These are phyloP conservation scores for Colletotrichum endophyticum DNA, from an alignment of 2,329 filamentous ascomycete species.

Conservation along the genomic window DNA sequence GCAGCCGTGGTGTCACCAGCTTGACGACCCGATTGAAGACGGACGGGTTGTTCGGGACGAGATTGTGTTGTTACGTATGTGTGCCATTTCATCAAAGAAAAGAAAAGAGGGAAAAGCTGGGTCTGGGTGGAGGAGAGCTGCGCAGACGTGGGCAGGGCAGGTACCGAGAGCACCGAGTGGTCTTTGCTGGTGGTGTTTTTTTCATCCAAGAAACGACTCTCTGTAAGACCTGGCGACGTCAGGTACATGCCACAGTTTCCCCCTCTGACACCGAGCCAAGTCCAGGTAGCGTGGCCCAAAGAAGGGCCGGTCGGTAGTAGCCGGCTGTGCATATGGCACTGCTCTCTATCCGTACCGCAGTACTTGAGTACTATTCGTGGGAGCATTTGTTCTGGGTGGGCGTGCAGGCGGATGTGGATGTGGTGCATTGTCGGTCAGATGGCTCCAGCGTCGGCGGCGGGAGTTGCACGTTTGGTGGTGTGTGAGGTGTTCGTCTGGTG, in stretches of 20 bases:
- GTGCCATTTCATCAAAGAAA: background rate
- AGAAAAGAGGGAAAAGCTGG: background rate
- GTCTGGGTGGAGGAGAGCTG: background rate
- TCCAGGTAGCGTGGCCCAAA: background rate
- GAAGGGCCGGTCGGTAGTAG: slow-evolving; percentile 11
- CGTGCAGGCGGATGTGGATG: background rate
- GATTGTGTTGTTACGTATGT: background rate
- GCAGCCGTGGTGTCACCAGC: background rate
- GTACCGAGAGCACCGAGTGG: background rate
- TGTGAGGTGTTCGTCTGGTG: background rate
- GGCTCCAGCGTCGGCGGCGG: background rate
- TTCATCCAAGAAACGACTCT: background rate
- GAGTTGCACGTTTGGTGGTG: background rate
- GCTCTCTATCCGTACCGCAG: background rate
- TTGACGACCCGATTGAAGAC: background rate
- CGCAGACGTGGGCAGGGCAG: background rate
- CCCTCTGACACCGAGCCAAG: background rate
- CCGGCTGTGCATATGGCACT: background rate
- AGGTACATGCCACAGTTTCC: slow-evolving; percentile 1
- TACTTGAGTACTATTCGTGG: background rate
- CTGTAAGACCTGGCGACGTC: background rate
- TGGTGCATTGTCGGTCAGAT: slow-evolving; percentile 4
- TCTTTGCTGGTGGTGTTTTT: background rate
- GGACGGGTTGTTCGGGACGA: background rate
- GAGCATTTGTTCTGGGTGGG: background rate